These are phyloP conservation scores for Scedosporium boydii DNA, from an alignment of 2,329 filamentous ascomycete genomes.

Conservation along the genomic window DNA sequence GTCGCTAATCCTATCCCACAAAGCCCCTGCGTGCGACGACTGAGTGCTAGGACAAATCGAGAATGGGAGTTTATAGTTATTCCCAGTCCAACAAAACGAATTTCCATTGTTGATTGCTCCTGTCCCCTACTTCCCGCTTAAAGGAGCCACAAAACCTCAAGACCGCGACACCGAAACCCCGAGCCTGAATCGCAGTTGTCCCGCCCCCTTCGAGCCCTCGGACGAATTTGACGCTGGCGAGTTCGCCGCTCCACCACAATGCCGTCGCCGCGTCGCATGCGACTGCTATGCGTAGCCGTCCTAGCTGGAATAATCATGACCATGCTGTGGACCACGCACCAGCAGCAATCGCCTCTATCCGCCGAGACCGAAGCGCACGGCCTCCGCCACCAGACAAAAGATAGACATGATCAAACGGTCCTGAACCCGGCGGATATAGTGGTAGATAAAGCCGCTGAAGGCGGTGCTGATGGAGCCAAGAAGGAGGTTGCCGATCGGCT, in stretches of 20 bases:
- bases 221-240: neutral
- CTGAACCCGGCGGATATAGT: slow-evolving; percentile 46
- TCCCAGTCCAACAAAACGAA: too few species aligned
- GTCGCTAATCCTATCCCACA: too few species aligned
- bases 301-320: slow-evolving; percentile 2
- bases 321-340: slow-evolving; percentile 2
- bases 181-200: neutral
- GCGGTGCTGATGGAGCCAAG: slow-evolving; percentile 2
- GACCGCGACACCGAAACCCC: neutral
- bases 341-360: neutral
- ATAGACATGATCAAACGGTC: slow-evolving; percentile 45
- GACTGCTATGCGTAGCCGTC: slow-evolving; percentile 2
- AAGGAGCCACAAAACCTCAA: neutral
- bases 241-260: neutral
- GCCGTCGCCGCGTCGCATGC: slow-evolving; percentile 5
- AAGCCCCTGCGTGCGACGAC: too few species aligned
- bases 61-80: too few species aligned
- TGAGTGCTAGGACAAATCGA: too few species aligned
- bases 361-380: neutral
- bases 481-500: slow-evolving; percentile 50
- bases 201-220: neutral
- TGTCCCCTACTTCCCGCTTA: too few species aligned
- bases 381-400: slow-evolving; percentile 21
- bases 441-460: slow-evolving; percentile 21
- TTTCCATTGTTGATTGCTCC: too few species aligned